Evolutionary conservation across 257 asterid species (phyloP).

Genomic region (Sherardia arvensis): DNA sequence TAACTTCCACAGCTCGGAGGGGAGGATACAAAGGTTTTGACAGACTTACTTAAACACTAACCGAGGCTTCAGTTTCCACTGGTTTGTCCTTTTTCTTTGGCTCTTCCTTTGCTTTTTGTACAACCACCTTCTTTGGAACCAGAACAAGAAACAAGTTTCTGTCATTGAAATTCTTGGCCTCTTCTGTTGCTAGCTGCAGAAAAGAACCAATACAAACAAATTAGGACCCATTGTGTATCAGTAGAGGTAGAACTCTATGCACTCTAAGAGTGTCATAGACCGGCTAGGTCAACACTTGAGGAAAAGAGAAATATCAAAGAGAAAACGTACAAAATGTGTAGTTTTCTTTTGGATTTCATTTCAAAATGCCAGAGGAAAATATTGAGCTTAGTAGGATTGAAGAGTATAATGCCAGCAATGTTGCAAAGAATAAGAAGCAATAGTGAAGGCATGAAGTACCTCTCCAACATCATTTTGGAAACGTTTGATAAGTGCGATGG

Average conservation of each 20-base stretch:
- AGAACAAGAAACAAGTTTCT: slow-evolving; percentile 58
- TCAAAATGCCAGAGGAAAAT: no score
- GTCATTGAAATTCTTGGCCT: slow-evolving; percentile 63
- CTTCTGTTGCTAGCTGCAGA: slow-evolving; percentile 68
- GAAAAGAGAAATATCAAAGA: background rate
- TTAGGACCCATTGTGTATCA: background rate
- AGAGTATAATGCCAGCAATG: background rate
- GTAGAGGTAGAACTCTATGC: background rate
- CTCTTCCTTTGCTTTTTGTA: slow-evolving; percentile 51
- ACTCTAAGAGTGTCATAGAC: background rate
- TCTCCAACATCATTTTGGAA: slow-evolving; percentile 84
- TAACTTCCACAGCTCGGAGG: slow-evolving; percentile 11
- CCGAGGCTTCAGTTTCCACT: slow-evolving; percentile 51
- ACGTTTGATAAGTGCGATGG: slow-evolving; percentile 76
- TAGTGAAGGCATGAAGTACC: slow-evolving; percentile 27
- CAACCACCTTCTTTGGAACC: slow-evolving; percentile 71
- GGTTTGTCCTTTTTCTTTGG: slow-evolving; percentile 54
- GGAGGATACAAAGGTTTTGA: slow-evolving; percentile 15
- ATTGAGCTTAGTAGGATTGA: no score
- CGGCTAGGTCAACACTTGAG: background rate
- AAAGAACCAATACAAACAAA: background rate
- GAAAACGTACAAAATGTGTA: background rate
- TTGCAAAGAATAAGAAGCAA: background rate
- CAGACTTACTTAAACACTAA: slow-evolving; percentile 51
- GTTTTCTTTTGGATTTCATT: no score